A percentile compares a stretch with the other conserved stretches of the same genome.
Evolutionary conservation across 768 basidiomycete genomes (phyloP).

Genomic region (Suillus subaureus): DNA sequence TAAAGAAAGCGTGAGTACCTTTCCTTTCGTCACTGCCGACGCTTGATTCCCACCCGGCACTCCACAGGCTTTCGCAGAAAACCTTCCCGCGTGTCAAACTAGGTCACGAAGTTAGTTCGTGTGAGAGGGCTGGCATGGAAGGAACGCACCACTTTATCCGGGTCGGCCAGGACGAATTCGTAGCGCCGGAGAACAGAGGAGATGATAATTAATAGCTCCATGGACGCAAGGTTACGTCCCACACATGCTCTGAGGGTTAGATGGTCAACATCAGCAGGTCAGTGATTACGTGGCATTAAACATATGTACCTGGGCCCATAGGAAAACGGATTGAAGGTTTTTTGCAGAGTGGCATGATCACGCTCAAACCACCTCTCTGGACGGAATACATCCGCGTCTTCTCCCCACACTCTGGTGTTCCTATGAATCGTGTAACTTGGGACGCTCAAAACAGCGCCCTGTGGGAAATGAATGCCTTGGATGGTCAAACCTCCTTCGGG

Average conservation of each 20-base stretch:
- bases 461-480: constrained; percentile 56
- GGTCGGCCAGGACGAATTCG: constrained; percentile 67
- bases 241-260: constrained; percentile 66
- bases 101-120: constrained; percentile 11
- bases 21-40: constrained; percentile 44
- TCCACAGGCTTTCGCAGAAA: constrained; percentile 83
- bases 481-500: constrained; percentile 74
- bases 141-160: constrained; percentile 54
- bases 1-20: background rate
- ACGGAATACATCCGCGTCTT: constrained; percentile 70
- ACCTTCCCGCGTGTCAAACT: constrained; percentile 81
- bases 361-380: constrained; percentile 88
- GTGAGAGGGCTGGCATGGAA: constrained; percentile 12
- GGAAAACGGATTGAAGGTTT: constrained; percentile 85
- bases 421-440: constrained; percentile 87
- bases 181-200: constrained; percentile 80
- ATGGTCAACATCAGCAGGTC: constrained; percentile 5
- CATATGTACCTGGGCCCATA: constrained; percentile 67
- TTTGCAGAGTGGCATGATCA: constrained; percentile 60
- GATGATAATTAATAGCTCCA: constrained; percentile 81
- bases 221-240: constrained; percentile 76
- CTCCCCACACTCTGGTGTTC: constrained; percentile 71
- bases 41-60: constrained; percentile 73
- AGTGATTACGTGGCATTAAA: background rate
- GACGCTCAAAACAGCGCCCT: constrained; percentile 76